Evolutionary conservation across 257 asterid species (phyloP), one percentile per base, ranked within the genome.

Genomic region (Perilla frutescens): DNA sequence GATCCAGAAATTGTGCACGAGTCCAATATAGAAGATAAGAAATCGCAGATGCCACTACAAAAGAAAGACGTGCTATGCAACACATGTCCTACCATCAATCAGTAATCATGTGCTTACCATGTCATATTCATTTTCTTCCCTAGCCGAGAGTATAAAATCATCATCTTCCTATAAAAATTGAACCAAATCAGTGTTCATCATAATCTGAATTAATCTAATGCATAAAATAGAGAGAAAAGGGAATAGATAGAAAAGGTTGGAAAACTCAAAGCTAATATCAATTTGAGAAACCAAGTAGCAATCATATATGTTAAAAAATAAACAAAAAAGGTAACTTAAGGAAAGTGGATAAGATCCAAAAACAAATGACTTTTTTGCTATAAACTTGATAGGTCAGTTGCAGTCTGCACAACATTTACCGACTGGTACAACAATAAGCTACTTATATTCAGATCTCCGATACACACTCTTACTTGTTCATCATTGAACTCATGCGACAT

Each of bases 141-240:
- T 89, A 12, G 82, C 71, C 37, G 96, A 77, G 80, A 89, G 87
- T 61, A 79, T 79, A 82, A 88, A 92, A 84, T 92, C 97, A 83
- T 78, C 96, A 75, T 92, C 99, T 76, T 87, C 98, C 99, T 95
- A 66, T 73, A 81, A 56, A 61, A 72, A 57, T 44, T 63, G 76
- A 44, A 15, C 34, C n/a, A 78, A 68, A 55, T 9, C 14, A 39
- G 60, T 8, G 43, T 40, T 66, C 61, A 71, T 56, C 74, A 62
- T 13, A 56, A 72, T 36, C 56, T 45, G 65, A 39, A 11, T 6
- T 48, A n/a, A 15, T 11, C 6, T 54, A 15, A 56, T 40, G 79
- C 79, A 65, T 36, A 50, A 7, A 40, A 79, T 48, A 66, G 77
- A 70, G 61, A 79, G 66, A 70, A 64, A 11, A 71, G 43, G 60